A percentile compares a stretch with the other conserved stretches of the same genome.
Conservation (phyloP, 495 filamentous ascomycete genomes). For the Penicillium canariense region DNA sequence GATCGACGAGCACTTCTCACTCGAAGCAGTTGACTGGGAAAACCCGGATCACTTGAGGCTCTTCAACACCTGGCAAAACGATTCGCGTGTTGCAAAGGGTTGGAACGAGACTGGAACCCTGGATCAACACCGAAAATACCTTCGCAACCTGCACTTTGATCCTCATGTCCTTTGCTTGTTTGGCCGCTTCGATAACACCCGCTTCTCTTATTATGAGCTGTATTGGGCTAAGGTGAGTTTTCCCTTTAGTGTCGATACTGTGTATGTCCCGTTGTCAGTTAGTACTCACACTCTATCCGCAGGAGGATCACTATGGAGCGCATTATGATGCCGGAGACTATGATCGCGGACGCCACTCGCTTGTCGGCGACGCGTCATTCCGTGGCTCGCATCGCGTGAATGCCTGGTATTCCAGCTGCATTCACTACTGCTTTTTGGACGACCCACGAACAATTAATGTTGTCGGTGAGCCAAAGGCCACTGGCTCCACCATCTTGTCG, state of each 20-base stretch:
- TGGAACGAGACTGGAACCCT: conserved; percentile 67
- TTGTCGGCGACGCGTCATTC: conserved; percentile 62
- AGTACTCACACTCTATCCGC: background rate
- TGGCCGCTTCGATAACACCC: conserved; percentile 57
- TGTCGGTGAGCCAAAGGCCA: conserved; percentile 65
- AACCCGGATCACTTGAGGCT: conserved; percentile 53
- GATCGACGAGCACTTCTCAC: conserved; percentile 62
- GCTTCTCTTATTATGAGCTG: conserved; percentile 67
- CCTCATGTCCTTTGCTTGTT: conserved; percentile 62
- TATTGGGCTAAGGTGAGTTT: conserved; percentile 65
- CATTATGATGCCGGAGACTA: conserved; percentile 62
- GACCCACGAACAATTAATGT: conserved; percentile 61
- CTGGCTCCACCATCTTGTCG: conserved; percentile 56
- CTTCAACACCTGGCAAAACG: conserved; percentile 69
- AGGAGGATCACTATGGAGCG: conserved; percentile 66
- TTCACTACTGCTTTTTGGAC: conserved; percentile 70
- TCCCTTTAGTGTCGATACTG: background rate
- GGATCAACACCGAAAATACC: conserved; percentile 61
- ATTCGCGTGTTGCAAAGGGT: conserved; percentile 65
- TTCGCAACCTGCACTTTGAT: conserved; percentile 57
- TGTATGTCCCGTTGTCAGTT: background rate
- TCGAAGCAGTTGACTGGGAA: conserved; percentile 58
- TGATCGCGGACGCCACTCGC: conserved; percentile 66
- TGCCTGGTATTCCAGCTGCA: conserved; percentile 66
- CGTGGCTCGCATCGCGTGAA: conserved; percentile 64